Evolutionary conservation across 208 protist species (phyloP).

Genomic region (Sergeia podlipaevii): DNA sequence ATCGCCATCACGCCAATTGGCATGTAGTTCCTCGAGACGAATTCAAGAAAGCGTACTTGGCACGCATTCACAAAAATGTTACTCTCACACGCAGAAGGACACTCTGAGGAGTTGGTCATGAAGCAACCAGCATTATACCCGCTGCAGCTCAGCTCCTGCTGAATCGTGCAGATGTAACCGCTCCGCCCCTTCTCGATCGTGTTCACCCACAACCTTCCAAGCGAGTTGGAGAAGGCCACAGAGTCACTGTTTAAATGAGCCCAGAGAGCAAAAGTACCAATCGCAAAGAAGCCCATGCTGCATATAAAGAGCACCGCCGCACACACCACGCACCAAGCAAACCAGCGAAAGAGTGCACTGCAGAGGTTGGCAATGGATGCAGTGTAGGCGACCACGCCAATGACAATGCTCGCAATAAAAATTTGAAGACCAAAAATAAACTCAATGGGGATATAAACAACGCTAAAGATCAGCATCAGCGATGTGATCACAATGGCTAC

Average conservation of each 20-base stretch:
- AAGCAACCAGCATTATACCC: slow-evolving; percentile 53
- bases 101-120: slow-evolving; percentile 34
- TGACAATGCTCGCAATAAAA: slow-evolving; percentile 19
- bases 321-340: slow-evolving; percentile 19
- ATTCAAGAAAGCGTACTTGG: slow-evolving; percentile 19
- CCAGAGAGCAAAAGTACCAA: slow-evolving; percentile 23
- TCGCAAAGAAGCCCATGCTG: slow-evolving; percentile 24
- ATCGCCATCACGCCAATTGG: slow-evolving; percentile 19
- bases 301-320: slow-evolving; percentile 20
- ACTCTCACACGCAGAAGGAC: slow-evolving; percentile 24
- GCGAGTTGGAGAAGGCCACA: slow-evolving; percentile 9
- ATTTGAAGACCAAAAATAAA: slow-evolving; percentile 23
- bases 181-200: slow-evolving; percentile 3
- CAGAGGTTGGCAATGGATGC: slow-evolving; percentile 20
- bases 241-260: slow-evolving; percentile 14
- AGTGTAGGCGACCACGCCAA: slow-evolving; percentile 23
- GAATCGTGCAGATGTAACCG: slow-evolving; percentile 23
- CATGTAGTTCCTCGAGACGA: slow-evolving; percentile 17
- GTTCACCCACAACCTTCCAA: slow-evolving; percentile 21
- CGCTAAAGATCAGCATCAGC: slow-evolving; percentile 15
- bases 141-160: slow-evolving; percentile 43
- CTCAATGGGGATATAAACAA: slow-evolving; percentile 16
- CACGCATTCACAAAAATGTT: slow-evolving; percentile 41
- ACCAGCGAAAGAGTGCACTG: slow-evolving; percentile 32
- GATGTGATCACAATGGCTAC: slow-evolving; percentile 13